Base-by-base conservation (phyloP, 129 eudicot genomes). In the Arctium minus region DNA sequence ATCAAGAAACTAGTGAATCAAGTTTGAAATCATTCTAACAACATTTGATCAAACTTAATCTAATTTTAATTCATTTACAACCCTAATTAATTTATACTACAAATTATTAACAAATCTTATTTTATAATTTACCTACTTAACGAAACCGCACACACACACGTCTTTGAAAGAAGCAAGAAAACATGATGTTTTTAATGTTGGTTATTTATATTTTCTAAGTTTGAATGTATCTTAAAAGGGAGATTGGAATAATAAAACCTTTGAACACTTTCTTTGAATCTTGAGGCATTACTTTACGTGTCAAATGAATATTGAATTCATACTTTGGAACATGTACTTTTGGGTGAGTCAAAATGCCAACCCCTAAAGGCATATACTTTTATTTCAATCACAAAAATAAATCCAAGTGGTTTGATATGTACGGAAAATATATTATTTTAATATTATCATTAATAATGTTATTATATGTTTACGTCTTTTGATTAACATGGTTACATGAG, bases 341-440 rank as follows among this genome's bases (percentile, higher is more conserved):
- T 46, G 81, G 80, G 33, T 8, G 77, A 83, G 86, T 83, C 86
- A 83, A 83, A 82, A 83, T 69, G 81, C 81, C 76, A 74, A 75
- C 80, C 35, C 69, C 22, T 42, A 44, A 15, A 27, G 37, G 36
- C 67, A 5, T 60, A 60, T 60, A n/a, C 0, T 18, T 50, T 69
- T 27, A 3, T 53, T 64, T 60, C 69, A 39, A 37, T 9, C 17
- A 39, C 67, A 22, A 11, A 38, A 15, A 8, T 1, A 74, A 65
- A 68, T 68, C 60, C 5, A 67, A 68, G 77, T 48, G 42, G 68
- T 33, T 74, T 82, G 77, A 83, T 76, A 77, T 83, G 81, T 83
- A 83, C 86, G 86, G 81, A 76, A 69, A 82, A 56, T 10, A 17
- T 60, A 60, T 60, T 60, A 60, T 22, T 22, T 22, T 56, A 56